Percentiles rank a stretch among this genome's conserved stretches.
Conservation (phyloP, 768 basidiomycete species). For the Tremella yokohamensis region DNA sequence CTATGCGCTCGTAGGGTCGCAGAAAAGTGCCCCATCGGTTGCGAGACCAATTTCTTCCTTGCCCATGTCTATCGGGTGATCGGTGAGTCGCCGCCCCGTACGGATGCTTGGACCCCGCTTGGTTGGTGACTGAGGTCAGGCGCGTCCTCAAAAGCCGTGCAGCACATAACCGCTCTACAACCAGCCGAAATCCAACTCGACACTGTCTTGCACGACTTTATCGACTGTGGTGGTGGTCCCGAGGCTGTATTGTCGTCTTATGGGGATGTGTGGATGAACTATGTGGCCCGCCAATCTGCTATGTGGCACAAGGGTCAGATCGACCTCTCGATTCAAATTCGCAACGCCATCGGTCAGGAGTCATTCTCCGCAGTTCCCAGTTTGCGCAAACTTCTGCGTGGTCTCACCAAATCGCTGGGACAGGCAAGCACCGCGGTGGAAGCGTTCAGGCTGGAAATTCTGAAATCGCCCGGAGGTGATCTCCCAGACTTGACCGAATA, state of each 20-base stretch:
- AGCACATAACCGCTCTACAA: constrained; percentile 12
- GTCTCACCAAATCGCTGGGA: constrained; percentile 18
- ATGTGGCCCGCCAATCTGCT: constrained; percentile 9
- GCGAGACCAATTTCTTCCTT: constrained; percentile 33
- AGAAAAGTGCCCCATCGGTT: constrained; percentile 25
- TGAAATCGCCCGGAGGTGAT: neutral
- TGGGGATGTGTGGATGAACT: constrained; percentile 24
- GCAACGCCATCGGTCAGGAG: constrained; percentile 33
- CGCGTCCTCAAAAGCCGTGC: constrained; percentile 10
- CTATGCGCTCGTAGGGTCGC: constrained; percentile 24
- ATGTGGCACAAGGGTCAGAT: neutral
- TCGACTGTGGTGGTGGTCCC: constrained; percentile 23
- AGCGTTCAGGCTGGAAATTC: constrained; percentile 12
- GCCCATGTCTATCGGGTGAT: constrained; percentile 37
- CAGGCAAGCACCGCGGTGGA: constrained; percentile 1
- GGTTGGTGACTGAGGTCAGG: constrained; percentile 4
- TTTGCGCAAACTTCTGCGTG: constrained; percentile 18
- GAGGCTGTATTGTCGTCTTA: constrained; percentile 13
- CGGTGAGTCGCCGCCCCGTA: no score
- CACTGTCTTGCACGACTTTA: constrained; percentile 27
- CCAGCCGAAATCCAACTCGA: constrained; percentile 37
- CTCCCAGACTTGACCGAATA: constrained; percentile 4
- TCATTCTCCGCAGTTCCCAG: constrained; percentile 35
- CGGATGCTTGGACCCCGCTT: no score
- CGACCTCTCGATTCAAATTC: constrained; percentile 22